Percentiles rank a stretch among this genome's conserved stretches.
Evolutionary conservation across 345 rosid species (phyloP).

Genomic region (Euphorbia pulcherrima): DNA sequence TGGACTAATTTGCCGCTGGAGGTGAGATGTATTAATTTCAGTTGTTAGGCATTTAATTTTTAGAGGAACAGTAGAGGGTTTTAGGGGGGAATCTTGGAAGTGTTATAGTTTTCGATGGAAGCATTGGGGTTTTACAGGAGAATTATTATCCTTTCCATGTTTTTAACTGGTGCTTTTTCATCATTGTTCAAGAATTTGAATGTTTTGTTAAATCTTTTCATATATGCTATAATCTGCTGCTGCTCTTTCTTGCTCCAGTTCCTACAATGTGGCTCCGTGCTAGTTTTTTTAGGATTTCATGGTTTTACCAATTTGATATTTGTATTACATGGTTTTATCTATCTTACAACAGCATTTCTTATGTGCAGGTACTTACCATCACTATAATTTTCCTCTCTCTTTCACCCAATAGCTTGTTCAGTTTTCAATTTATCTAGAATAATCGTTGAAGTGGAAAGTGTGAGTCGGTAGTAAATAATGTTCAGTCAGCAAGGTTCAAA

Average conservation of each 20-base stretch:
- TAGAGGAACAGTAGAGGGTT: not conserved
- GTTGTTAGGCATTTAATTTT: not conserved
- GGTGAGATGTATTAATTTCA: constrained; percentile 4
- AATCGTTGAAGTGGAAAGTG: no score
- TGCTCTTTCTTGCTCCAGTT: not conserved
- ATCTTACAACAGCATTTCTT: not conserved
- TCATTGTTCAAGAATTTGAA: not conserved
- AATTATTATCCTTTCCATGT: not conserved
- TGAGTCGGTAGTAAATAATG: not conserved
- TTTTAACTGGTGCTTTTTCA: no score
- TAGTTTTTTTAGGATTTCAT: not conserved
- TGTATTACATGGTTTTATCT: not conserved
- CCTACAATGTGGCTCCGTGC: not conserved
- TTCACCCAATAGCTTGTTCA: not conserved
- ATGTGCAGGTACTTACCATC: not conserved
- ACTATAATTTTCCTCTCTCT: not conserved
- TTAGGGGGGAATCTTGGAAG: not conserved
- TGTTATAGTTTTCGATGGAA: not conserved
- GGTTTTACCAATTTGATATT: not conserved
- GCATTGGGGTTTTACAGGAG: not conserved
- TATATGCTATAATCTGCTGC: not conserved
- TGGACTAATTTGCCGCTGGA: not conserved
- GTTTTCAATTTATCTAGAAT: not conserved
- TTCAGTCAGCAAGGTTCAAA: not conserved
- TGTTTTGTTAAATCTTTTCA: not conserved